Evolutionary conservation across 257 asterid genomes (phyloP), one percentile per base, ranked within the genome.

Genomic region (Handroanthus guayacan): DNA sequence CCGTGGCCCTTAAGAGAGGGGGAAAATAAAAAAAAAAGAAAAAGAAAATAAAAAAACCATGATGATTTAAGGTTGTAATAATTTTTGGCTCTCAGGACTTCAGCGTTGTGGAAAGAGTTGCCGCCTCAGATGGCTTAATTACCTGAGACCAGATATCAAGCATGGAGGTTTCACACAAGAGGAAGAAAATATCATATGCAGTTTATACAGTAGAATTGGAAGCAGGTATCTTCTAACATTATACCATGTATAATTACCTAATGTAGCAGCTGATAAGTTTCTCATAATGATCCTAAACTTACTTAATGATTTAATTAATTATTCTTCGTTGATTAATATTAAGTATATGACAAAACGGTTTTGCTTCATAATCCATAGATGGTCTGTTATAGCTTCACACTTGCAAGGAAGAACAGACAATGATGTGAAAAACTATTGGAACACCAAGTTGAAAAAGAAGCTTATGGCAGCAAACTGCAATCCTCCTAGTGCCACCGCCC

Each of bases 391-490:
- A 75, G 89, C 92, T 54, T 85, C 92, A 48, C 84, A 89, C 16
- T 81, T 89, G 57, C 81, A 81, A 13, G 90, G 92, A 77, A 89
- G 94, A 75, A 87, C 94, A 60, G 92, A 89, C 74, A 89, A 89
- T 71, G 89, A 85, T 63, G 86, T 89, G 64, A 89, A 89, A 51
- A 89, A 89, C 81, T 80, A 87, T 34, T 89, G 95, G 94, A 85
- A 87, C 79, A 76, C 88, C 45, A 89, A 82, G 72, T 38, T 89
- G 65, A 89, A 86, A 76, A 87, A 85, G 87, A 87, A 78, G 60
- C n/a, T 79, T 70, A 13, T 72, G 56, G 43, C 74, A 51, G 9
- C 50, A 51, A 8, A 50, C 34, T 31, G 34, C n/a, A 18, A 67
- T 62, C 14, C 51, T 45, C 61, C 70, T 1, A 11, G 71, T 34